Evolutionary conservation across 1,284 basidiomycete genomes (phyloP), one percentile per base, ranked within the genome.

Genomic region (Agroathelia rolfsii): DNA sequence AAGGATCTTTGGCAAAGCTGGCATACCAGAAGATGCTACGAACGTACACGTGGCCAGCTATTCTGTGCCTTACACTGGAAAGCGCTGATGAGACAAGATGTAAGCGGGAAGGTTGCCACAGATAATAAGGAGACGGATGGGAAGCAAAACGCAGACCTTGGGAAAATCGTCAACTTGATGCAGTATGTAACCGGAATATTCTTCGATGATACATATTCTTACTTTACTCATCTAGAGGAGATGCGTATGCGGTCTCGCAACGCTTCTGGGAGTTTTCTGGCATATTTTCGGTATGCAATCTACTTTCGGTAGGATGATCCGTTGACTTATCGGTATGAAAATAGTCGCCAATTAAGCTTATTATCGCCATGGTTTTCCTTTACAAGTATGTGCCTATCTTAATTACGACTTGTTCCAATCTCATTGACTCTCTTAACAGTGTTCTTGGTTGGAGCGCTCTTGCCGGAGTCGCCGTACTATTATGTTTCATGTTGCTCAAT

Each of bases 361-460:
- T 65, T 11, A 80, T 90, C 30, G 82, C 85, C 2, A 55, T 81
- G 17, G 50, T 72, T 5, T 87, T 85, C 55, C 63, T 89, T 3
- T 85, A 88, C 52, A 64, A 70, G 82, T 83, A 41, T 45, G 72
- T 55, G 11, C 24, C 8, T 12, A n/a, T 13, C 21, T 10, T n/a
- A 25, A 28, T 22, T 15, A 18, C 17, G 30, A 28, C 21, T 10
- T 23, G 18, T 32, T 8, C 16, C 35, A 23, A 20, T 25, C 19
- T 11, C 10, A 22, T n/a, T 41, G 24, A 39, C 20, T 24, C 8
- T 24, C 28, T 30, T 13, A 18, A 12, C 40, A 86, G 83, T 32
- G 62, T 90, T 17, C 66, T 90, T 24, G 87, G 87, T 6, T 87
- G 83, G 81, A 82, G 82, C 26, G 75, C 82, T 0, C 64, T 90